Conservation (phyloP, 164 flowering plant species). For the Stephania japonica region DNA sequence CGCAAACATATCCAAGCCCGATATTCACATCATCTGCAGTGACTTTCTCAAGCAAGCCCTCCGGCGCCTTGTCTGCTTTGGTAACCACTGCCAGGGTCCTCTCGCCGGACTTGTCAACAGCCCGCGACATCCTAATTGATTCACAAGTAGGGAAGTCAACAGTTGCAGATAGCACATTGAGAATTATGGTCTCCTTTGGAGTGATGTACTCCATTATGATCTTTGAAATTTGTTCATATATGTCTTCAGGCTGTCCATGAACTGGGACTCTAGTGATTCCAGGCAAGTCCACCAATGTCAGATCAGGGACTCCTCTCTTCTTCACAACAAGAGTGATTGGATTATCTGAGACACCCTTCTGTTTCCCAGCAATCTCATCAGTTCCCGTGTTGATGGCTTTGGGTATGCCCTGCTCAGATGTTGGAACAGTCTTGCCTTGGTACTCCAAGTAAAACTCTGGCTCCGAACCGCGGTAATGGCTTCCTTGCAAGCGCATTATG, state of each 20-base stretch:
- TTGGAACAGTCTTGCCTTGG: conserved; percentile 4
- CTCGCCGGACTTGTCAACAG: conserved; percentile 6
- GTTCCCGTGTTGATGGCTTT: background rate
- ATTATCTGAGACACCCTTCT: conserved; percentile 1
- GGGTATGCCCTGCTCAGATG: background rate
- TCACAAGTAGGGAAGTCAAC: conserved; percentile 14
- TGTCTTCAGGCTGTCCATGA: conserved; percentile 11
- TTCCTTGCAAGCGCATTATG: conserved; percentile 5
- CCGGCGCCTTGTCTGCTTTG: conserved; percentile 12
- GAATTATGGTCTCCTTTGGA: conserved; percentile 5
- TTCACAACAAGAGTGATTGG: conserved; percentile 6
- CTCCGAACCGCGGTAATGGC: background rate
- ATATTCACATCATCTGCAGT: conserved; percentile 10
- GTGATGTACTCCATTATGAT: conserved; percentile 9
- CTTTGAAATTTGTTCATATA: conserved; percentile 8
- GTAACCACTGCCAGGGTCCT: conserved; percentile 12
- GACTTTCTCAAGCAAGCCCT: conserved; percentile 8
- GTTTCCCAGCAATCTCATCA: conserved; percentile 1
- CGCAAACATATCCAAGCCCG: conserved; percentile 12
- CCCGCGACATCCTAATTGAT: conserved; percentile 4
- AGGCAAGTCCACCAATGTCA: conserved; percentile 10
- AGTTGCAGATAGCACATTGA: conserved; percentile 8
- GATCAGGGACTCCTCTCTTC: conserved; percentile 5
- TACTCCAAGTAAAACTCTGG: conserved; percentile 8
- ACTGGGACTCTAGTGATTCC: conserved; percentile 13